Evolutionary conservation across 225 moss, liverwort and hornwort species (phyloP), one percentile per base, ranked within the genome.

Genomic region (Takakia lepidozioides): DNA sequence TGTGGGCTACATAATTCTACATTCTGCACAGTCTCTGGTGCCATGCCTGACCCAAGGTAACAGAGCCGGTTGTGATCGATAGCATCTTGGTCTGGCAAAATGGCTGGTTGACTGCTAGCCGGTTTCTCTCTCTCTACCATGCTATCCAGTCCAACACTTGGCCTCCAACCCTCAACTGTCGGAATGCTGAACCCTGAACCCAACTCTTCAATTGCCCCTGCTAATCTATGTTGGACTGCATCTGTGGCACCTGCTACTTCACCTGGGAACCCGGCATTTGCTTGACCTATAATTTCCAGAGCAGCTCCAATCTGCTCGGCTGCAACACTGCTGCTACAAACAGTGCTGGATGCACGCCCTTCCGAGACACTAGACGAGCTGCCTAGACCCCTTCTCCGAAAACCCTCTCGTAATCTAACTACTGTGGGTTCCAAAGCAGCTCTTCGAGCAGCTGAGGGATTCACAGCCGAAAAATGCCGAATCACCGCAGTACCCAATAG

Each of bases 321-420:
- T 62, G 84, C 95, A 37, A 80, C 95, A 68, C 90, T 95, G 65
- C 93, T 84, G 49, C 70, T 80, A 62, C 84, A 86, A 39, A 95
- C 75, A 53, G 79, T 88, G 50, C 95, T 95, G 49, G 95, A 95
- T 27, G 90, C 82, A 22, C 87, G 69, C 41, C 86, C 95, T 55
- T 95, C 95, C 23, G 95, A 95, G 19, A 90, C 90, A 76, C 95
- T 95, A 30, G 95, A 95, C 24, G 95, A 95, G 68, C 95, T 95
- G 16, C 87, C 95, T 48, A 82, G 79, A 27, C 87, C 87, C 63
- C 81, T 90, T 64, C 80, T 84, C 40, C 95, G 76, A 59, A 90
- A 95, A 54, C 95, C 90, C 77, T 95, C 95, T 51, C 95, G 76
- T 50, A 95, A 59, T 22, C 95, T 86, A 68, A 87, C 73, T 50